Evolutionary conservation across 2,329 filamentous ascomycete genomes (phyloP).

Genomic region (Amauroascus niger): DNA sequence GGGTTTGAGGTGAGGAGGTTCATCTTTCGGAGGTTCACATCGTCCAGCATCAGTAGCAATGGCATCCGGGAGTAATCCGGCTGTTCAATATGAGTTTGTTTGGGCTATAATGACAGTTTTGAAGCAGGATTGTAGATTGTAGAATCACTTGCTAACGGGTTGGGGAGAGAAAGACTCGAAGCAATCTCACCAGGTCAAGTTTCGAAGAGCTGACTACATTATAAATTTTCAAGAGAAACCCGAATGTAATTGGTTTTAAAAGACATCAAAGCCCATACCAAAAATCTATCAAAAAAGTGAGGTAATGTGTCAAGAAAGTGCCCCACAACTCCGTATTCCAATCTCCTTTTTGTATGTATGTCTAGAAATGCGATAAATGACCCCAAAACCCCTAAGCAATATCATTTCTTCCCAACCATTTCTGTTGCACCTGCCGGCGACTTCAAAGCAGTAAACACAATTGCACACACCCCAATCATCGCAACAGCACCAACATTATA

Average conservation of each 20-base stretch:
- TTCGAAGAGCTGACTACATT: too few relatives aligned
- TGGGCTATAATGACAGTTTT: too few relatives aligned
- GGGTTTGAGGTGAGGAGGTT: background rate
- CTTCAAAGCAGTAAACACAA: conserved; percentile 64
- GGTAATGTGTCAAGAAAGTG: background rate
- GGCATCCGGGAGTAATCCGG: background rate
- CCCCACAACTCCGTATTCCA: background rate
- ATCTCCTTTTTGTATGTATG: background rate
- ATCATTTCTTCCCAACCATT: background rate
- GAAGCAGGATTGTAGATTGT: background rate
- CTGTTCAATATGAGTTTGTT: conserved; percentile 1
- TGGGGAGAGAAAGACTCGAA: too few relatives aligned
- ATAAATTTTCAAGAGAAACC: too few relatives aligned
- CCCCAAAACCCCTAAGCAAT: background rate
- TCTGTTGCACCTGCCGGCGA: conserved; percentile 41
- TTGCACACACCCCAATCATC: conserved; percentile 61
- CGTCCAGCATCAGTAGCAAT: background rate
- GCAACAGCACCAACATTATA: conserved; percentile 72
- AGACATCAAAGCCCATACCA: too few relatives aligned
- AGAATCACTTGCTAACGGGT: background rate
- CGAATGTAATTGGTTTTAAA: too few relatives aligned
- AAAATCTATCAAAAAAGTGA: too few relatives aligned
- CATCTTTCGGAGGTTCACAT: background rate
- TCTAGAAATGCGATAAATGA: background rate
- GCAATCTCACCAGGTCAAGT: too few relatives aligned